Evolutionary conservation across 2,329 filamentous ascomycete genomes (phyloP).

Genomic region (Pseudogymnoascus sp.): DNA sequence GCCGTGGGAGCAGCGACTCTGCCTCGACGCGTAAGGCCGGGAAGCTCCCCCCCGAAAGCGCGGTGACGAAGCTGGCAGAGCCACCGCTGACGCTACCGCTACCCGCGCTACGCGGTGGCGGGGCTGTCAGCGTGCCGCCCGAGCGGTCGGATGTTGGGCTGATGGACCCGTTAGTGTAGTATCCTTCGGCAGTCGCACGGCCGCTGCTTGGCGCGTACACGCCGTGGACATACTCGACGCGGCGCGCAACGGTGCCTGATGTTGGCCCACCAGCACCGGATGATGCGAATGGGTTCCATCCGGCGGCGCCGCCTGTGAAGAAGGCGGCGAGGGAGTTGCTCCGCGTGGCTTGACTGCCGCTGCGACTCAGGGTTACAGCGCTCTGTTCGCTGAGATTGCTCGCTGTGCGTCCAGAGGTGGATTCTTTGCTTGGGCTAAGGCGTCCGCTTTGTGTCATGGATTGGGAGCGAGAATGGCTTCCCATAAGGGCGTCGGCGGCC

Average conservation of each 20-base stretch:
- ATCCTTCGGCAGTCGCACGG: neutral
- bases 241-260: neutral
- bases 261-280: neutral
- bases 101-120: conserved; percentile 20
- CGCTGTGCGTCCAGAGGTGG: conserved; percentile 23
- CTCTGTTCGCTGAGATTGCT: conserved; percentile 29
- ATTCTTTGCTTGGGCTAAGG: conserved; percentile 23
- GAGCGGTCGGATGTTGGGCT: neutral
- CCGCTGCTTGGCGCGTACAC: neutral
- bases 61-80: conserved; percentile 23
- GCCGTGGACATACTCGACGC: neutral
- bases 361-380: conserved; percentile 19
- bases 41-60: conserved; percentile 21
- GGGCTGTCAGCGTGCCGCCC: neutral
- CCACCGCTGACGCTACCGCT: conserved; percentile 13
- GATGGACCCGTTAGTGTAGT: neutral
- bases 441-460: conserved; percentile 20
- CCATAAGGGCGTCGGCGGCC: conserved; percentile 26
- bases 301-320: neutral
- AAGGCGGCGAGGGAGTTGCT: conserved; percentile 10
- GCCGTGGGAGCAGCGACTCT: conserved; percentile 23
- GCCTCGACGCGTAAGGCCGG: conserved; percentile 23
- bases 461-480: conserved; percentile 22
- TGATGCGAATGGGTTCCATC: conserved; percentile 14
- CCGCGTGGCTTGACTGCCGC: conserved; percentile 8